phyloP scores from a whole-genome alignment of 2,329 filamentous ascomycete species.

The Dothidotthia symphoricarpi region DNA sequence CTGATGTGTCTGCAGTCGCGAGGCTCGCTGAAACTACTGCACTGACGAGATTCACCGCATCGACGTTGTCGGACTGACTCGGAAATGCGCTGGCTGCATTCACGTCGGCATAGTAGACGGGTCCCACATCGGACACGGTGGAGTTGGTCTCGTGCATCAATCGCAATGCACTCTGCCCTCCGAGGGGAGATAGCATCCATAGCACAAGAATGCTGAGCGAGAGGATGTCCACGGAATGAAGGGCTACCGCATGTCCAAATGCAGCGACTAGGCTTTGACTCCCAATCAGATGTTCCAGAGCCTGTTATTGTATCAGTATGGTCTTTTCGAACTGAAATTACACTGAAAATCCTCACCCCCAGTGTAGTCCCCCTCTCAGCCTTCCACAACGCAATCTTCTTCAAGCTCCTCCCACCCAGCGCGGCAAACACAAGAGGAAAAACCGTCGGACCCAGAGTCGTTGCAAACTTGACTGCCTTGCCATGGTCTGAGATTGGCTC shows the following conservation, averaged over 20 bases:
- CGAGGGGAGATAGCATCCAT: constrained; percentile 5
- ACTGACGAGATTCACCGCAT: background rate
- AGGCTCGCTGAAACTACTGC: constrained; percentile 5
- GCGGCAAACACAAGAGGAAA: constrained; percentile 8
- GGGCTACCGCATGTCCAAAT: constrained; percentile 3
- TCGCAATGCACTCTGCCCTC: constrained; percentile 7
- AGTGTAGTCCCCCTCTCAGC: constrained; percentile 5
- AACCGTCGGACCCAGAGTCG: constrained; percentile 7
- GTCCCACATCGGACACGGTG: background rate
- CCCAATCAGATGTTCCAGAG: constrained; percentile 8
- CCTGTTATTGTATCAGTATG: background rate
- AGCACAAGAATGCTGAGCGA: constrained; percentile 1
- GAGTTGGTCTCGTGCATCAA: constrained; percentile 2
- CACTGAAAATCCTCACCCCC: background rate
- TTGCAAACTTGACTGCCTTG: constrained; percentile 1
- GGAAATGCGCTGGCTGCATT: background rate
- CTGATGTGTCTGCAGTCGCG: background rate
- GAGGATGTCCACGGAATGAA: constrained; percentile 2
- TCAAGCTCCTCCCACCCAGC: constrained; percentile 3
- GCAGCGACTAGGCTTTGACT: constrained; percentile 10
- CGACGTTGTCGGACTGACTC: background rate
- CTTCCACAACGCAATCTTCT: constrained; percentile 1
- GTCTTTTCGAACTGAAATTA: background rate
- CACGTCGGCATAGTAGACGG: constrained; percentile 3
- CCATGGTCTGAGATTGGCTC: constrained; percentile 1